Conservation (phyloP, 2,329 filamentous ascomycete genomes). For the Aspergillus brasiliensis region DNA sequence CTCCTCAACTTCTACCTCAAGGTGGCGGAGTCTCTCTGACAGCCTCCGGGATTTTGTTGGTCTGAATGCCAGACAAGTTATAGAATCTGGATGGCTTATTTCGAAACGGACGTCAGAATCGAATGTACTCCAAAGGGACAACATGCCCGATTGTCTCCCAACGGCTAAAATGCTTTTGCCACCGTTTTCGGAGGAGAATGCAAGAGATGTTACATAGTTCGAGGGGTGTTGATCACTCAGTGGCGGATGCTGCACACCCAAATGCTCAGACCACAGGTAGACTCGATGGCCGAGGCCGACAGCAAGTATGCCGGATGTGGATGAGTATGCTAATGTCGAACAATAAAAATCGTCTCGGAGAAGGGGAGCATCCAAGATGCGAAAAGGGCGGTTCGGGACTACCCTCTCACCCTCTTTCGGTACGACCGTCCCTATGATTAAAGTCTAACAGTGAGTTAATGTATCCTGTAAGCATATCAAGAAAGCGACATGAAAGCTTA, state of each 20-base stretch:
- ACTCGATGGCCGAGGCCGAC: constrained; percentile 78
- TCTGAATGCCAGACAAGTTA: constrained; percentile 82
- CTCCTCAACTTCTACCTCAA: constrained; percentile 71
- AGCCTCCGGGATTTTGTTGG: constrained; percentile 58
- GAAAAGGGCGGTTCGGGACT: constrained; percentile 75
- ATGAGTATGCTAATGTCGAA: constrained; percentile 82
- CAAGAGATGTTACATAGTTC: constrained; percentile 77
- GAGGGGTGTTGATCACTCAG: constrained; percentile 51
- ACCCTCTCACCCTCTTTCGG: constrained; percentile 38
- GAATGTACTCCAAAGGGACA: constrained; percentile 76
- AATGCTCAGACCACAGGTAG: constrained; percentile 84
- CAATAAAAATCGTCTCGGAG: constrained; percentile 97
- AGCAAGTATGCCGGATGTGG: constrained; percentile 72
- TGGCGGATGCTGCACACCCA: constrained; percentile 64
- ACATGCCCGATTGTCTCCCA: constrained; percentile 73
- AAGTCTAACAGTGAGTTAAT: not conserved
- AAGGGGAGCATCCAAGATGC: constrained; percentile 83
- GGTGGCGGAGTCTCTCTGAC: constrained; percentile 52
- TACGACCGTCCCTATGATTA: constrained; percentile 22
- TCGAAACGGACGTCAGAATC: constrained; percentile 70
- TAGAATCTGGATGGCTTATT: constrained; percentile 67
- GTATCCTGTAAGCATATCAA: not conserved
- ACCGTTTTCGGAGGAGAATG: constrained; percentile 81
- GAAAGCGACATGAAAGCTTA: not conserved
- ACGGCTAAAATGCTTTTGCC: constrained; percentile 80